A percentile compares a stretch with the other conserved stretches of the same genome.
Conservation (phyloP, 139 green algal species). For the Zygnema cylindricum region DNA sequence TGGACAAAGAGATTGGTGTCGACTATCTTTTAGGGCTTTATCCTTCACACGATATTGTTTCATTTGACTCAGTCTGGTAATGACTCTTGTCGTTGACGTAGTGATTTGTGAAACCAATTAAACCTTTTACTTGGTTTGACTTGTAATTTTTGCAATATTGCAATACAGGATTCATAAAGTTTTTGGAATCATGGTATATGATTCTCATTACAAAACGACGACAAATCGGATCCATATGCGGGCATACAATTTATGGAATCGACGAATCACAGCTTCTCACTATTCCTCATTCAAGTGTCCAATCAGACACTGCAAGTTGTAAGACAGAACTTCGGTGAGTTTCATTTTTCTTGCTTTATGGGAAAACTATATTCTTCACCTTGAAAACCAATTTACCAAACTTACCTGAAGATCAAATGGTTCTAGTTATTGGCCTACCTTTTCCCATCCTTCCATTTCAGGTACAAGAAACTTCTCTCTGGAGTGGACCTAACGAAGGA, state of each 20-base stretch:
- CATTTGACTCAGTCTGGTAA: too few species aligned
- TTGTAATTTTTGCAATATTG: too few species aligned
- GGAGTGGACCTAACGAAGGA: slow-evolving; percentile 87
- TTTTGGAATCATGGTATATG: slow-evolving; percentile 88
- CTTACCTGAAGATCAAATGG: too few species aligned
- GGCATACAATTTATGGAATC: slow-evolving; percentile 87
- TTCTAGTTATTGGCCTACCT: too few species aligned
- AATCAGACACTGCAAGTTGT: slow-evolving; percentile 52
- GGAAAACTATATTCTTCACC: too few species aligned
- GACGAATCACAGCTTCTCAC: slow-evolving; percentile 79
- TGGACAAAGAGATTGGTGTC: too few species aligned
- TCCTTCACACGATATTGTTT: too few species aligned
- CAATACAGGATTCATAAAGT: slow-evolving; percentile 69
- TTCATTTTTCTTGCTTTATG: slow-evolving; percentile 18
- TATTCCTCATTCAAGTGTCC: slow-evolving; percentile 64
- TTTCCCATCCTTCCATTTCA: not conserved
- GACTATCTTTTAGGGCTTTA: too few species aligned
- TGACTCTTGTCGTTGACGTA: too few species aligned
- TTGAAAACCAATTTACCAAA: too few species aligned
- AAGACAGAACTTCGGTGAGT: slow-evolving; percentile 58
- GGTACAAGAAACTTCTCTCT: slow-evolving; percentile 75
- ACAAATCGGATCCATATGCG: slow-evolving; percentile 77
- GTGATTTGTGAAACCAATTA: too few species aligned
- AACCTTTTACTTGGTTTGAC: too few species aligned
- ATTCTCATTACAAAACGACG: slow-evolving; percentile 81